Conservation (phyloP, 805 yeast species). For the Starmerella bombi region DNA sequence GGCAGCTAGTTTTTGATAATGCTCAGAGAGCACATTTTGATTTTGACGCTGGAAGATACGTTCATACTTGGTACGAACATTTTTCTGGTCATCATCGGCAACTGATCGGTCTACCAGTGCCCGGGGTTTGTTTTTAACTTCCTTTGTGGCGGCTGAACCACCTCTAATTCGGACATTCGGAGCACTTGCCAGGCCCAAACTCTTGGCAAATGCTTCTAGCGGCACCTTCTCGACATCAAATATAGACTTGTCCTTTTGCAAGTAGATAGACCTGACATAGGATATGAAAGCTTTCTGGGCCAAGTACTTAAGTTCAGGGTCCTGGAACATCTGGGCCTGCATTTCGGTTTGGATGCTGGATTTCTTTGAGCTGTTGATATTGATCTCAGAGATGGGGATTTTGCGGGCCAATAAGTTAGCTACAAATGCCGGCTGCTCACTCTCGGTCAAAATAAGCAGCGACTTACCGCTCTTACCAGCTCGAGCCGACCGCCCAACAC, state of each 20-base stretch:
- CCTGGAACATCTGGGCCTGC: constrained; percentile 81
- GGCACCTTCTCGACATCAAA: constrained; percentile 70
- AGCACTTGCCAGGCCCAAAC: constrained; percentile 90
- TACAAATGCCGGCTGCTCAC: constrained; percentile 60
- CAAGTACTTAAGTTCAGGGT: constrained; percentile 79
- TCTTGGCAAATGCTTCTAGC: constrained; percentile 68
- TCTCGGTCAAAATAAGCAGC: constrained; percentile 66
- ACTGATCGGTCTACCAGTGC: constrained; percentile 37
- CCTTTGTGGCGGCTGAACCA: constrained; percentile 10
- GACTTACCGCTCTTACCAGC: constrained; percentile 78
- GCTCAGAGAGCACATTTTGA: constrained; percentile 82
- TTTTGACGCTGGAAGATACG: constrained; percentile 91
- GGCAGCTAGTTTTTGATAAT: constrained; percentile 51
- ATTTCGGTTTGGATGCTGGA: constrained; percentile 68
- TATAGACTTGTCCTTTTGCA: constrained; percentile 78
- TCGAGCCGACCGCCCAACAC: constrained; percentile 84
- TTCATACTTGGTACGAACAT: constrained; percentile 77
- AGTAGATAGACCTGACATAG: constrained; percentile 67
- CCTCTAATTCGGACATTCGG: constrained; percentile 72
- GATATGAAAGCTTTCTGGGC: constrained; percentile 95
- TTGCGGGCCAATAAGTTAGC: constrained; percentile 46
- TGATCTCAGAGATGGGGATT: constrained; percentile 59
- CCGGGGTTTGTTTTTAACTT: constrained; percentile 60
- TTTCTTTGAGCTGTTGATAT: constrained; percentile 58
- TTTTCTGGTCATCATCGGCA: constrained; percentile 31